A percentile compares a stretch with the other conserved stretches of the same genome.
Conservation (phyloP, 106 monocot species). For the Platanthera guangdongensis region DNA sequence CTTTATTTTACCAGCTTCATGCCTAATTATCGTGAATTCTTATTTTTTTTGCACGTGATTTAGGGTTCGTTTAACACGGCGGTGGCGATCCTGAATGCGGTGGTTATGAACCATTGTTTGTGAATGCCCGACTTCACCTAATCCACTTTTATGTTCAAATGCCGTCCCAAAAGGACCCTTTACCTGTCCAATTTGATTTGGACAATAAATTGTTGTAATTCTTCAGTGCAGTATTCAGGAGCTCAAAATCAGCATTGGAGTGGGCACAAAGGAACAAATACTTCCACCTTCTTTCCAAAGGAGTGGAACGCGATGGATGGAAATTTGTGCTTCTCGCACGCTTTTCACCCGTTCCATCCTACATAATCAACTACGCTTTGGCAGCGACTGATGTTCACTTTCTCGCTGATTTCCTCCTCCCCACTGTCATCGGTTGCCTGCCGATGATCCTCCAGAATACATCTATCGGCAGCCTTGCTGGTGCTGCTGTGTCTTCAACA, state of each 20-base stretch:
- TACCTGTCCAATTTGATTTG: neutral
- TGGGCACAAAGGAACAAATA: constrained; percentile 57
- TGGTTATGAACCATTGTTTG: no score
- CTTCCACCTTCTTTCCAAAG: constrained; percentile 60
- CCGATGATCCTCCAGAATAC: constrained; percentile 98
- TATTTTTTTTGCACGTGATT: neutral
- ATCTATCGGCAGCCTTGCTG: constrained; percentile 87
- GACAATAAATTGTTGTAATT: neutral
- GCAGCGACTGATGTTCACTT: constrained; percentile 82
- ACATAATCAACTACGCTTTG: constrained; percentile 82
- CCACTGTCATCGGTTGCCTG: constrained; percentile 69
- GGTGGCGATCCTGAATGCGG: no score
- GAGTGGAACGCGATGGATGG: constrained; percentile 91
- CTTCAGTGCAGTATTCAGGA: constrained; percentile 63
- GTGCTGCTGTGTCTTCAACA: constrained; percentile 62
- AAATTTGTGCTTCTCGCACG: constrained; percentile 86
- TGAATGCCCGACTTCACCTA: no score
- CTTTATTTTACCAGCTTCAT: no score
- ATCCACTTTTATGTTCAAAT: no score
- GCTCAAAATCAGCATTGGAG: constrained; percentile 73
- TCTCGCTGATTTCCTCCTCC: constrained; percentile 84
- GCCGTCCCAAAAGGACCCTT: neutral
- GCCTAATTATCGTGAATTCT: neutral
- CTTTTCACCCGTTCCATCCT: constrained; percentile 89
- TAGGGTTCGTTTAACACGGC: no score